Base-by-base conservation (phyloP, 768 basidiomycete species). In the Rubroboletus satanas region DNA sequence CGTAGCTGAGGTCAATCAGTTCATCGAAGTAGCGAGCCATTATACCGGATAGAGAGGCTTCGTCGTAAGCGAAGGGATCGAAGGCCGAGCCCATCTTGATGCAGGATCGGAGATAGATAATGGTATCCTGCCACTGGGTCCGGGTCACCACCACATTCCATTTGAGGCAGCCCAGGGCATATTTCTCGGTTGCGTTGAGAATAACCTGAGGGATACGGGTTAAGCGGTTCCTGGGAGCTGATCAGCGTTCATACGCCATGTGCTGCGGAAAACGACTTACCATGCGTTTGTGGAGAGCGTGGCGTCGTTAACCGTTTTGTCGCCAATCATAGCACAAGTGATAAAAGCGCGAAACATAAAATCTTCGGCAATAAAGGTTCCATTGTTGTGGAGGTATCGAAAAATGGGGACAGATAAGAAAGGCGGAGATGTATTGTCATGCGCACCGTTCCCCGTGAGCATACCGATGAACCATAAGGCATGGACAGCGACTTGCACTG, bases 321-420 rank as follows among this genome's bases (percentile, higher is more conserved):
- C 72, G 7, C 66, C 57, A 46, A 73, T 62, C 68, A 75, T 73
- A 26, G 74, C 70, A 48, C 69, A 75, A 23, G 57, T 41, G 37
- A 73, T 57, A 45, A 73, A 75, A 15, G 65, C 57, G 29, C 64
- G 70, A 50, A 73, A 60, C 71, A 75, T 63, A 41, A 73, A 71
- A 12, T 73, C 72, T 48, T 73, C 72, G 12, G 58, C 62, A 35
- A 61, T 45, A 28, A 55, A 56, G 8, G 62, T 51, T 18, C 73
- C 68, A 31, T 66, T 64, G 45, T 62, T 58, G 47, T 62, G 60
- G 28, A 75, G 59, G 55, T 64, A 66, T 49, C 64, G 65, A 29
- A 74, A 68, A 33, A 69, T 56, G 23, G 69, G 65, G 23, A 69
- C 28, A 5, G 66, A 64, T 32, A 67, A 52, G 51, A 75, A 73